phyloP scores from a whole-genome alignment of 2,329 filamentous ascomycete genomes.

The Pochonia chlamydosporia region DNA sequence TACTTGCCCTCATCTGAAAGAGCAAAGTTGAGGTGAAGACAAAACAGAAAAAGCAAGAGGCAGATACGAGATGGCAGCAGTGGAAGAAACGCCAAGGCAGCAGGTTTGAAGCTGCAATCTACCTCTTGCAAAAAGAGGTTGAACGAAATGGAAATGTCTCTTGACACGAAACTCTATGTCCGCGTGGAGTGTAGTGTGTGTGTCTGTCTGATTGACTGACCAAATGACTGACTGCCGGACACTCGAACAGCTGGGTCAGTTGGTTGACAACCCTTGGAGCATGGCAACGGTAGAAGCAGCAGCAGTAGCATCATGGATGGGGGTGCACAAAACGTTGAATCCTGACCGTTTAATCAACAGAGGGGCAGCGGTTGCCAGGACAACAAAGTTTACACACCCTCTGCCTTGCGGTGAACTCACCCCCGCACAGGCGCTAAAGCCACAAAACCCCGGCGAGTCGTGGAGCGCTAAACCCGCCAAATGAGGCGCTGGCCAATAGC shows the following conservation, averaged over 20 bases:
- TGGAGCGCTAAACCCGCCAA: not conserved
- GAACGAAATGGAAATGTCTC: not conserved
- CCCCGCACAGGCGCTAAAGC: conserved; percentile 7
- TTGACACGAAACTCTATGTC: not conserved
- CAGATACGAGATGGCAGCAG: not conserved
- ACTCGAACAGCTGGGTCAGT: not conserved
- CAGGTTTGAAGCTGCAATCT: not conserved
- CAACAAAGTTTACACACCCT: conserved; percentile 5
- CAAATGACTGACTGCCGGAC: not conserved
- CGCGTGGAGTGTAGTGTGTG: not conserved
- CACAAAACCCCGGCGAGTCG: not conserved
- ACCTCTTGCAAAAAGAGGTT: not conserved
- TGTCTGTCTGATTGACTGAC: no score
- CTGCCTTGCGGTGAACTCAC: not conserved
- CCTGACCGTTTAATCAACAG: conserved; percentile 11
- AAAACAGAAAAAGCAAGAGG: not conserved
- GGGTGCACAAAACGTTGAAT: conserved; percentile 3
- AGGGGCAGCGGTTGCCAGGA: conserved; percentile 14
- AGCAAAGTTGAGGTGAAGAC: no score
- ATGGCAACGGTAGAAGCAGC: conserved; percentile 4
- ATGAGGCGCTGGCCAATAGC: not conserved
- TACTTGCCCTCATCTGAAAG: no score
- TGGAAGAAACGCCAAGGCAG: not conserved
- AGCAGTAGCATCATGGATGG: conserved; percentile 1
- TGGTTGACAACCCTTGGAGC: conserved; percentile 4